Evolutionary conservation across 306 rosid species (phyloP).

Genomic region (Castanea sativa): DNA sequence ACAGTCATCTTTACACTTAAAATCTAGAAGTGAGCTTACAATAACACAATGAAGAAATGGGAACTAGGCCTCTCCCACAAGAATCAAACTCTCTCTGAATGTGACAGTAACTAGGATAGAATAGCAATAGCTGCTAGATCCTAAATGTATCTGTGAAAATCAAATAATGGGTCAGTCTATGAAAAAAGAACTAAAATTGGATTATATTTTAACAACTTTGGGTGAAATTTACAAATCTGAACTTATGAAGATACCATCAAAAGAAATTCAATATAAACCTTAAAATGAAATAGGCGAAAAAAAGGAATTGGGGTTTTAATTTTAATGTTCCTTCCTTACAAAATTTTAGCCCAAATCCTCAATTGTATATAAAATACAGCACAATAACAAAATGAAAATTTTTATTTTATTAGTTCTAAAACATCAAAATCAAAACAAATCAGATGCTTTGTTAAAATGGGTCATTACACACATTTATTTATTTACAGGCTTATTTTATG

Average conservation of each 20-base stretch:
- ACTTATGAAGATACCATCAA: too few relatives aligned
- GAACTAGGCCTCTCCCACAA: background rate
- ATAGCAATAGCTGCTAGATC: conserved; percentile 9
- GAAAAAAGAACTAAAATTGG: background rate
- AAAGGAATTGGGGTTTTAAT: too few relatives aligned
- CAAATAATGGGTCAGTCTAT: background rate
- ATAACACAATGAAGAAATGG: background rate
- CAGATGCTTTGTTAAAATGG: too few relatives aligned
- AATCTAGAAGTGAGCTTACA: background rate
- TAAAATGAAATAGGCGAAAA: background rate
- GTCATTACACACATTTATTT: too few relatives aligned
- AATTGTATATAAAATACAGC: background rate
- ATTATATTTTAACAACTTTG: too few relatives aligned
- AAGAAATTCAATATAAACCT: too few relatives aligned
- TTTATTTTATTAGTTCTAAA: too few relatives aligned
- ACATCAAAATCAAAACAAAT: too few relatives aligned
- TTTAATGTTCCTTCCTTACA: too few relatives aligned
- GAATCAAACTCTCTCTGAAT: background rate
- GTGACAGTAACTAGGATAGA: background rate
- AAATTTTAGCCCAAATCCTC: too few relatives aligned
- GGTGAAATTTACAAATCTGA: too few relatives aligned
- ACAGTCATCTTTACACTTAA: conserved; percentile 53
- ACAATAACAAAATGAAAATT: background rate
- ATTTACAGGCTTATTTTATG: too few relatives aligned
- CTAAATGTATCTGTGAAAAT: conserved; percentile 6